Conservation (phyloP, 176 grass and related monocot species). For the Phyllostachys edulis region DNA sequence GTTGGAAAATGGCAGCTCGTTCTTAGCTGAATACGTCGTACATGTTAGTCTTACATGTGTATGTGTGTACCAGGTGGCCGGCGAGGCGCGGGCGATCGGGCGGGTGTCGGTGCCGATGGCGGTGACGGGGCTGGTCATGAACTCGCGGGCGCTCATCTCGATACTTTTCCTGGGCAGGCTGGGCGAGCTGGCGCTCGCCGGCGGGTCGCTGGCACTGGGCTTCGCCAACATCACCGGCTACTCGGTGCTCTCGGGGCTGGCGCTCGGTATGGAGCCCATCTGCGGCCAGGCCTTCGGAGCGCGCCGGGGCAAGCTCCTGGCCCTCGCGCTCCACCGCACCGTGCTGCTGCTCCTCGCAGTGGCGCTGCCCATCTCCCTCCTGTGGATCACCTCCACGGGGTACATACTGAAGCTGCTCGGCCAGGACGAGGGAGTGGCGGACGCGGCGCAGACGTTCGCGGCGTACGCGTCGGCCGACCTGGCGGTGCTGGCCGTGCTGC, state of each 20-base stretch:
- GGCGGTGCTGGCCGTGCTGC: slow-evolving; percentile 71
- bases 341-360: slow-evolving; percentile 71
- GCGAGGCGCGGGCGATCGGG: slow-evolving; percentile 75
- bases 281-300: slow-evolving; percentile 96
- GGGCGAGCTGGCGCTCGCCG: slow-evolving; percentile 78
- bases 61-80: slow-evolving; percentile 51
- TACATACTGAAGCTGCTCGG: slow-evolving; percentile 49
- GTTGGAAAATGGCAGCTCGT: slow-evolving; percentile 23
- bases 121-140: slow-evolving; percentile 81
- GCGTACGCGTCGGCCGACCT: slow-evolving; percentile 68
- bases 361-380: slow-evolving; percentile 60
- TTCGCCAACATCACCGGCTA: slow-evolving; percentile 99
- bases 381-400: slow-evolving; percentile 56
- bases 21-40: not conserved
- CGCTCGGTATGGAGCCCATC: slow-evolving; percentile 96
- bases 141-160: slow-evolving; percentile 88
- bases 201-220: slow-evolving; percentile 76
- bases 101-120: slow-evolving; percentile 75
- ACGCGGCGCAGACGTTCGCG: slow-evolving; percentile 68
- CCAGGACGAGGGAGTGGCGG: slow-evolving; percentile 67
- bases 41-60: slow-evolving; percentile 21
- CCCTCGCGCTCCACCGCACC: slow-evolving; percentile 78
- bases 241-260: slow-evolving; percentile 81
- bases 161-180: slow-evolving; percentile 88
- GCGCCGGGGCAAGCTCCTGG: slow-evolving; percentile 58